phyloP scores from a whole-genome alignment of 2,329 filamentous ascomycete genomes.

The Canariomyces notabilis region DNA sequence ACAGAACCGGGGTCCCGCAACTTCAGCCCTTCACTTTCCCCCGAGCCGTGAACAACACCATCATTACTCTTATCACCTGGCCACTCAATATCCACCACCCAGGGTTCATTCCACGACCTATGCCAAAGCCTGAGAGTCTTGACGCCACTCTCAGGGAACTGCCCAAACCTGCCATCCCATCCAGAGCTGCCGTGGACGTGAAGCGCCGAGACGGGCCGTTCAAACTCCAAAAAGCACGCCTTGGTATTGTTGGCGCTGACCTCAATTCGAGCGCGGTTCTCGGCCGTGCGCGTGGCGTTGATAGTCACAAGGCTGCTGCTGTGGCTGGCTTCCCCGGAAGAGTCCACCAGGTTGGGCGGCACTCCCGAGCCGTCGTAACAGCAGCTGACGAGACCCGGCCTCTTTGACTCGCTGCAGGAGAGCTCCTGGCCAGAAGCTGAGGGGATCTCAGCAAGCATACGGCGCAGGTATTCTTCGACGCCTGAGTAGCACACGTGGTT shows the following conservation, averaged over 20 bases:
- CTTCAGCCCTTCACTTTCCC: constrained; percentile 27
- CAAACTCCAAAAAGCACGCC: constrained; percentile 69
- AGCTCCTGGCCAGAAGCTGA: constrained; percentile 60
- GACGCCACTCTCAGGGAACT: constrained; percentile 55
- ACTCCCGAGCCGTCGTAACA: constrained; percentile 60
- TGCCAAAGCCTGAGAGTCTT: constrained; percentile 59
- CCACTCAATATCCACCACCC: constrained; percentile 72
- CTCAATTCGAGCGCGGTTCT: constrained; percentile 54
- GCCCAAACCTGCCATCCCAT: constrained; percentile 60
- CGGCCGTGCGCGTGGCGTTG: constrained; percentile 45
- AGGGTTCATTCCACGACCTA: constrained; percentile 69
- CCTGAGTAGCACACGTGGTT: constrained; percentile 68
- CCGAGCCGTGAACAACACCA: not conserved
- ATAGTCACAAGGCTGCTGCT: constrained; percentile 57
- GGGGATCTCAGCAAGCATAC: constrained; percentile 65
- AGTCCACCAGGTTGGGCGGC: constrained; percentile 51
- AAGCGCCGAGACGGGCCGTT: constrained; percentile 61
- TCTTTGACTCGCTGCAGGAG: constrained; percentile 42
- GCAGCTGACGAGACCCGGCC: constrained; percentile 58
- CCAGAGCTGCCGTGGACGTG: constrained; percentile 54
- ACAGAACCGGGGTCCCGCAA: constrained; percentile 28
- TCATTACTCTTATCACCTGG: constrained; percentile 32
- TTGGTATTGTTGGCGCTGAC: constrained; percentile 72
- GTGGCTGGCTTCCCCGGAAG: not conserved
- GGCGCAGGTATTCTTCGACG: constrained; percentile 59